A percentile compares a stretch with the other conserved stretches of the same genome.
These are phyloP conservation scores for Cephalotrichum gorgonifer DNA, from an alignment of 2,329 filamentous ascomycete species.

Conservation along the genomic window DNA sequence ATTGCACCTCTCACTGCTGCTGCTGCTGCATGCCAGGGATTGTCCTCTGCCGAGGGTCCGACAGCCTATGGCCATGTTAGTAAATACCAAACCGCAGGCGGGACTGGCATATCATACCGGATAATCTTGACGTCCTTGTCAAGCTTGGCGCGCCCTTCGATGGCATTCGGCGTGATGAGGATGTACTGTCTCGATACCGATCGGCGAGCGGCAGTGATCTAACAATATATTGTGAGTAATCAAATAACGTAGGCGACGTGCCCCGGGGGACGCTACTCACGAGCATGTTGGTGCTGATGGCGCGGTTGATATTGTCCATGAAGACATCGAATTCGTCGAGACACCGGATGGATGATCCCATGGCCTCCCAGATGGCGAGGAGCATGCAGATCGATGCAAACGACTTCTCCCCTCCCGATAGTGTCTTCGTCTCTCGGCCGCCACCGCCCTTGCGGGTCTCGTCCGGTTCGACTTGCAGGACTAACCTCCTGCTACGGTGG, in stretches of 20 bases:
- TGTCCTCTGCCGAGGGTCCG: slow-evolving; percentile 46
- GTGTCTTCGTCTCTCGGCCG: slow-evolving; percentile 77
- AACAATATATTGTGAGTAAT: background rate
- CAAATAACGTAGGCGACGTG: background rate
- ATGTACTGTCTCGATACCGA: slow-evolving; percentile 91
- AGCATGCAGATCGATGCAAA: slow-evolving; percentile 95
- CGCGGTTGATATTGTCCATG: slow-evolving; percentile 96
- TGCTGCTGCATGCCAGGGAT: slow-evolving; percentile 16
- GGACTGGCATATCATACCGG: slow-evolving; percentile 35
- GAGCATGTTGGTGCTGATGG: slow-evolving; percentile 88
- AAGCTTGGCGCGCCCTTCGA: slow-evolving; percentile 46
- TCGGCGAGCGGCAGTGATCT: slow-evolving; percentile 58
- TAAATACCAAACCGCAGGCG: background rate
- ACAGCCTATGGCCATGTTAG: slow-evolving; percentile 28
- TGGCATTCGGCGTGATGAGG: slow-evolving; percentile 87
- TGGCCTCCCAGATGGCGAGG: slow-evolving; percentile 91
- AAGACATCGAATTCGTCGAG: slow-evolving; percentile 98
- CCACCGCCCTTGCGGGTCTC: slow-evolving; percentile 57
- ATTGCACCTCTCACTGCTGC: slow-evolving; percentile 10
- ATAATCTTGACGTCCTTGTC: slow-evolving; percentile 70
- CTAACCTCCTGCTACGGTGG: slow-evolving; percentile 62
- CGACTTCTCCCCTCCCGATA: slow-evolving; percentile 94
- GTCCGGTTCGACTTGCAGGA: slow-evolving; percentile 65
- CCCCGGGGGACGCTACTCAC: slow-evolving; percentile 38
- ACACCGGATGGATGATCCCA: slow-evolving; percentile 90